phyloP scores from a whole-genome alignment of 176 grass and related monocot genomes.

The Luzula sylvatica region DNA sequence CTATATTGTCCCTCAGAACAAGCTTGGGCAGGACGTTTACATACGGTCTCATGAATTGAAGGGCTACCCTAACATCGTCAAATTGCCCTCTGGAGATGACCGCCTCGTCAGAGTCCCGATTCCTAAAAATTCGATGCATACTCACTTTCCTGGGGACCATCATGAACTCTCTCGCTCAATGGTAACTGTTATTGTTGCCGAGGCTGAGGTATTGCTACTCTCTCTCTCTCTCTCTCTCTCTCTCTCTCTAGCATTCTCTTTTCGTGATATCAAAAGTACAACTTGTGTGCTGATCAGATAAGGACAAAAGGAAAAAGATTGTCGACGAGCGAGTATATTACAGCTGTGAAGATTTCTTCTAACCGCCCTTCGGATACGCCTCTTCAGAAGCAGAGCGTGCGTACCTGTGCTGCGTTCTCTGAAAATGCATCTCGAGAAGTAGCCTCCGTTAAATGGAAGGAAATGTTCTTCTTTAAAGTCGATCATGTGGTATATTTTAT shows the following conservation, averaged over 20 bases:
- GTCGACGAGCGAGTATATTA: conserved; percentile 53
- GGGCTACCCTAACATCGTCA: conserved; percentile 45
- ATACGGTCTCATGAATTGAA: conserved; percentile 46
- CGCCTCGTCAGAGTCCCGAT: conserved; percentile 77
- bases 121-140: conserved; percentile 59
- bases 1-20: conserved; percentile 87
- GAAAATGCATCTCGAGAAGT: conserved; percentile 33
- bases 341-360: conserved; percentile 49
- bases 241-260: background rate
- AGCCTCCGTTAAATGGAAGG: conserved; percentile 57
- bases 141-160: conserved; percentile 47
- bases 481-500: conserved; percentile 41
- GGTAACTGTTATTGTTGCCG: conserved; percentile 72
- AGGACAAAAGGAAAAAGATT: conserved; percentile 32
- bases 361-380: conserved; percentile 26
- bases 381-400: conserved; percentile 70
- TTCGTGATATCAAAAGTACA: background rate
- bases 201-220: conserved; percentile 67
- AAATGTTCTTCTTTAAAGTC: conserved; percentile 98
- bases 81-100: conserved; percentile 72
- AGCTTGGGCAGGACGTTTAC: conserved; percentile 88
- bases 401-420: conserved; percentile 53
- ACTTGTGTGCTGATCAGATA: conserved; percentile 31
- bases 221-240: conserved; percentile 10
- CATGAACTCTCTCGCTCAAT: conserved; percentile 42